A percentile compares a stretch with the other conserved stretches of the same genome.
Conservation (phyloP, 2,329 filamentous ascomycete genomes). For the Alternaria novae-zelandiae region DNA sequence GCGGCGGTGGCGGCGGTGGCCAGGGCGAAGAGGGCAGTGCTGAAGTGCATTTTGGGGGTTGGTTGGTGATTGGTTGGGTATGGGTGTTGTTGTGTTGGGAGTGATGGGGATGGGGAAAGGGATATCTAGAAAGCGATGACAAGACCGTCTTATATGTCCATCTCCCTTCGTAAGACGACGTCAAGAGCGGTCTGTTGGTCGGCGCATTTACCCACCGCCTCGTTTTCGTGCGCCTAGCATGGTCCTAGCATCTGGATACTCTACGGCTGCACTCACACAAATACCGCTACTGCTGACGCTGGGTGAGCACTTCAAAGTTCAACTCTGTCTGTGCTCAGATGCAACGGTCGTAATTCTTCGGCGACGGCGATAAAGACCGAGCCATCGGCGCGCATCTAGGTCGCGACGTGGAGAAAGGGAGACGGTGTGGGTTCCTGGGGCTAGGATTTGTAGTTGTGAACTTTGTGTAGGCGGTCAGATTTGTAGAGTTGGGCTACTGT, state of each 20-base stretch:
- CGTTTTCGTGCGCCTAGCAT: background rate
- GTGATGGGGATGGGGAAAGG: background rate
- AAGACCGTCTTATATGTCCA: background rate
- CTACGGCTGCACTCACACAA: background rate
- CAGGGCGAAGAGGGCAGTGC: constrained; percentile 5
- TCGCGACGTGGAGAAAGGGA: background rate
- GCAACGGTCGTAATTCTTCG: background rate
- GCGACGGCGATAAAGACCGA: background rate
- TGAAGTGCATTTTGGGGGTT: constrained; percentile 1
- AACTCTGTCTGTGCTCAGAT: background rate
- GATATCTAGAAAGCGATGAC: background rate
- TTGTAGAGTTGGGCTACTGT: background rate
- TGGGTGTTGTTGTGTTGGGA: background rate
- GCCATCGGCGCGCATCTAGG: background rate
- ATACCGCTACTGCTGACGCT: background rate
- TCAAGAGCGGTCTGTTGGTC: background rate
- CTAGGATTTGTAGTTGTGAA: background rate
- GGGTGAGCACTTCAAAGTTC: background rate
- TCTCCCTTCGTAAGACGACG: background rate
- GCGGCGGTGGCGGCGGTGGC: background rate
- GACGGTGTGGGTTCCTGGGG: background rate
- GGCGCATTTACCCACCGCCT: background rate
- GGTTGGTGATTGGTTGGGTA: background rate
- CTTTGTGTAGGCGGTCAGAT: background rate
- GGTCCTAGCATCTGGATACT: background rate